Conservation (phyloP, 2,329 filamentous ascomycete species). For the Venturia asperata region DNA sequence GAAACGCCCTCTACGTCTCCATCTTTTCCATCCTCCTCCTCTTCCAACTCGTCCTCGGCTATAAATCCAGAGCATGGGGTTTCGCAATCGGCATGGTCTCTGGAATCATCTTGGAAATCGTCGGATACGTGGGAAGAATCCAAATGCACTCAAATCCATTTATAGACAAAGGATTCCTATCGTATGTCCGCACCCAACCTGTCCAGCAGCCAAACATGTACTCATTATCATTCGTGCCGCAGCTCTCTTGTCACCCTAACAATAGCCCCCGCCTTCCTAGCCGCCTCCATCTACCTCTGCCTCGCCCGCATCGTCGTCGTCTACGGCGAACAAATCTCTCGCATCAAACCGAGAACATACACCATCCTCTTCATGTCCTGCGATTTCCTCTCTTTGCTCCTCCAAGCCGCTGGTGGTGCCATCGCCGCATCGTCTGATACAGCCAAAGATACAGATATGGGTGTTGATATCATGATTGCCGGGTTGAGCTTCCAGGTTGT, state of each 20-base stretch:
- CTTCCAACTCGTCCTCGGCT: constrained; percentile 43
- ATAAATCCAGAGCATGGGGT: constrained; percentile 49
- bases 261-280: constrained; percentile 49
- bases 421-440: constrained; percentile 46
- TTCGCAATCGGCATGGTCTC: constrained; percentile 44
- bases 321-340: constrained; percentile 32
- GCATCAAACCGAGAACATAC: constrained; percentile 40
- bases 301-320: constrained; percentile 40
- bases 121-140: constrained; percentile 52
- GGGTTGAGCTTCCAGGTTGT: constrained; percentile 53
- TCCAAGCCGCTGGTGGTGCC: constrained; percentile 41
- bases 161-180: constrained; percentile 42
- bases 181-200: constrained; percentile 34
- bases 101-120: constrained; percentile 44
- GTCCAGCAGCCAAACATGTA: background rate
- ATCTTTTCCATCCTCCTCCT: constrained; percentile 46
- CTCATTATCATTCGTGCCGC: constrained; percentile 26
- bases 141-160: constrained; percentile 49
- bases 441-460: constrained; percentile 37
- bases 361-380: constrained; percentile 45
- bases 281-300: constrained; percentile 60
- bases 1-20: constrained; percentile 46
- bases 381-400: constrained; percentile 41
- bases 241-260: constrained; percentile 48
- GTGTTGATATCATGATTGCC: constrained; percentile 51